Percentiles rank a stretch among this genome's conserved stretches.
These are phyloP conservation scores for Malus hybrid DNA, from an alignment of 331 rosid genomes.

Conservation along the genomic window DNA sequence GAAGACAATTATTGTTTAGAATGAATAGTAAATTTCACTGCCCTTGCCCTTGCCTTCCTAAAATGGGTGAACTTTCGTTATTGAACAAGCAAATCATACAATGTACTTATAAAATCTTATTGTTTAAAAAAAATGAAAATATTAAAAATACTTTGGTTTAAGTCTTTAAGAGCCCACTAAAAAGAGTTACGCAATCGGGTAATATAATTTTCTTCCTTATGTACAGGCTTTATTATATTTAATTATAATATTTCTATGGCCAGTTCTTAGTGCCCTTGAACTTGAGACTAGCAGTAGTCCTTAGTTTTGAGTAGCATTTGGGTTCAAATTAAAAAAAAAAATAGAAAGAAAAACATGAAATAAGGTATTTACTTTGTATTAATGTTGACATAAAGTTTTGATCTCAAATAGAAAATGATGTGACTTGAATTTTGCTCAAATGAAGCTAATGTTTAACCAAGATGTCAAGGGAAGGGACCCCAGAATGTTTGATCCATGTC, in stretches of 20 bases:
- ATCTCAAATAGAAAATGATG: constrained; percentile 15
- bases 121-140: background rate
- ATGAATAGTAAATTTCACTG: too few relatives aligned
- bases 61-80: too few relatives aligned
- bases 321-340: too few relatives aligned
- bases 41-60: too few relatives aligned
- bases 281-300: background rate
- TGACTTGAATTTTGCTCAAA: background rate
- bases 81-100: too few relatives aligned
- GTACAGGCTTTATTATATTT: background rate
- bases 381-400: background rate
- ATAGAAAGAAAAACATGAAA: background rate
- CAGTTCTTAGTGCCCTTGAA: background rate
- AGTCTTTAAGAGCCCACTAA: background rate
- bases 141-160: background rate
- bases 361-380: background rate
- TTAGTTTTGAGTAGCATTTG: background rate
- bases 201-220: background rate
- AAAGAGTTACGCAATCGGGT: background rate
- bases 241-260: background rate
- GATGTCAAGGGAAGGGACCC: constrained; percentile 21
- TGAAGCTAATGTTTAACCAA: background rate
- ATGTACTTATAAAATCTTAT: too few relatives aligned
- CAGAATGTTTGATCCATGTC: constrained; percentile 47
- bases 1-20: too few relatives aligned